Base-by-base conservation (phyloP, 192 early-diverging fungal species). In the Backusella tarrabulga region DNA sequence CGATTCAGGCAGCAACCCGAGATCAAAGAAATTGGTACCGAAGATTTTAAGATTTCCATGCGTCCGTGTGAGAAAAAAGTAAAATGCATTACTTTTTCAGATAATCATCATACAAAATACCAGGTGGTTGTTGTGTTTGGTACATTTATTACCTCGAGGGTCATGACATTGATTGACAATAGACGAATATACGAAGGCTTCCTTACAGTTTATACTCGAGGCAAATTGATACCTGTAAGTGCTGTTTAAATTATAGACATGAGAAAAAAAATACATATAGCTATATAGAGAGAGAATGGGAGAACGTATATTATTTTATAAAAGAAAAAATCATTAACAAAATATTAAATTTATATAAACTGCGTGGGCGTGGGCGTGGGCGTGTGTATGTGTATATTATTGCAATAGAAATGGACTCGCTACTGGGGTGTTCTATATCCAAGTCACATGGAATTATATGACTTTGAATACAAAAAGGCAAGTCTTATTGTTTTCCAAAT, bases 391-490 rank as follows among this genome's bases (percentile, higher is more conserved):
- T 56, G 19, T 56, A 56, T 56, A 21, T 21, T 21, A 9, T 50
- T 50, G 46, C 17, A 6, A n/a, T 68, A 83, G 81, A 71, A 66
- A 68, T 83, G 81, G 81, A 29, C 76, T 34, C 74, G 81, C 38
- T 83, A 79, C 63, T 79, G 78, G 77, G 71, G 77, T 11, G 69
- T 75, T 34, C 32, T 83, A 29, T 66, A 76, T 68, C 71, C 66
- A 12, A 38, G 72, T 17, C 46, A 79, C 34, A 68, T 83, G 5
- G 29, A 63, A 19, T 52, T 83, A 29, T 83, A 79, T 79, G 81
- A 83, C 69, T 83, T 83, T 83, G 81, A 83, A 68, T 75, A 78
- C 63, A 79, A 79, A 63, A 78, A 83, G 75, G 75, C 69, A 44
- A 72, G 68, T 40, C 46, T 46, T 63, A 63, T 29, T 63, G 56